Percentiles rank a stretch among this genome's conserved stretches.
Evolutionary conservation across 306 rosid genomes (phyloP).

Genomic region (Castanea sativa): DNA sequence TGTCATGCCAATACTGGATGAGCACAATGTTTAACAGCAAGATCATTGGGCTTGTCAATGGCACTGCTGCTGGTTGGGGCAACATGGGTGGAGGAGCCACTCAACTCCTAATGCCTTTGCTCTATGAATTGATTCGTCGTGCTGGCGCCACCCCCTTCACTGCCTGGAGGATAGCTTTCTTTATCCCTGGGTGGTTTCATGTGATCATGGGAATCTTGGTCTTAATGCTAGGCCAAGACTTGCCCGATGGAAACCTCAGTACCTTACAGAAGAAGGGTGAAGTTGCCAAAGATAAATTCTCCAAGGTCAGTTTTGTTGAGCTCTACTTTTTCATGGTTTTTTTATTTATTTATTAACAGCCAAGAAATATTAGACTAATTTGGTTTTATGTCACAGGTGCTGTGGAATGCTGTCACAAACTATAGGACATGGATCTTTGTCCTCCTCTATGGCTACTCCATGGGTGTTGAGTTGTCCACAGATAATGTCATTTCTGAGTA

Average conservation of each 20-base stretch:
- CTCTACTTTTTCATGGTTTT: neutral
- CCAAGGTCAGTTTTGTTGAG: slow-evolving; percentile 40
- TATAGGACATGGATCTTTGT: slow-evolving; percentile 88
- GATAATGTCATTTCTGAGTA: slow-evolving; percentile 87
- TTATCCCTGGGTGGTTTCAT: slow-evolving; percentile 69
- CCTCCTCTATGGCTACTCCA: slow-evolving; percentile 83
- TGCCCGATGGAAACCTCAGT: slow-evolving; percentile 83
- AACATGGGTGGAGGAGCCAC: slow-evolving; percentile 98
- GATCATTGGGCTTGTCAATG: slow-evolving; percentile 81
- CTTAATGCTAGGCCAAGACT: slow-evolving; percentile 74
- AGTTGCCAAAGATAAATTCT: slow-evolving; percentile 68
- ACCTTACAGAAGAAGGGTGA: slow-evolving; percentile 74
- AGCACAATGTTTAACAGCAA: slow-evolving; percentile 83
- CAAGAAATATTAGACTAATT: neutral
- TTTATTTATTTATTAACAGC: neutral
- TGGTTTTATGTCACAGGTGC: slow-evolving; percentile 38
- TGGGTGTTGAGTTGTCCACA: slow-evolving; percentile 90
- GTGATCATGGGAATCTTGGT: slow-evolving; percentile 70
- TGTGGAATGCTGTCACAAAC: slow-evolving; percentile 83
- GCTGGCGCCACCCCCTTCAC: slow-evolving; percentile 65
- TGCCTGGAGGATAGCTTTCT: slow-evolving; percentile 91
- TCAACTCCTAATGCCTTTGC: slow-evolving; percentile 82
- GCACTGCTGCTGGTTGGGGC: slow-evolving; percentile 96
- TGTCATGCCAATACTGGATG: slow-evolving; percentile 97
- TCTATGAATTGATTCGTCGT: slow-evolving; percentile 45